These are phyloP conservation scores for Rehmannia glutinosa DNA, from an alignment of 257 asterid species.

Conservation along the genomic window DNA sequence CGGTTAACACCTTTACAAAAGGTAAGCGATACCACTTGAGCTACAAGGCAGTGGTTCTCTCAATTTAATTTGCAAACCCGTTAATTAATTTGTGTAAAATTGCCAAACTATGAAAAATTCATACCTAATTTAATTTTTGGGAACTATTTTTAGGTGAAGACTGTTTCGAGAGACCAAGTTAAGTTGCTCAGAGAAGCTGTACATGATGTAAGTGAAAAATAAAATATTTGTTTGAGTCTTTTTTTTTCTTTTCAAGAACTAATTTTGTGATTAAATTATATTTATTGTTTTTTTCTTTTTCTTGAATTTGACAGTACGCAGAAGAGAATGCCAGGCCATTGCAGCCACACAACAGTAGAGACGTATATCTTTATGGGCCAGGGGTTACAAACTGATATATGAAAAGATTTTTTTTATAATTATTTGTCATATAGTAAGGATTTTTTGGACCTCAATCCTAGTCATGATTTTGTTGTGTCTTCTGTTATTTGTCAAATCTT, in stretches of 20 bases:
- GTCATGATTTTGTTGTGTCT: no score
- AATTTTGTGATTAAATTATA: background rate
- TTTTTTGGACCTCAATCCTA: no score
- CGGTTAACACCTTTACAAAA: no score
- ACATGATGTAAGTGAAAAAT: conserved; percentile 54
- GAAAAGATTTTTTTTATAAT: background rate
- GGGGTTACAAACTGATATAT: background rate
- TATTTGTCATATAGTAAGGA: no score
- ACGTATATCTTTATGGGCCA: conserved; percentile 33
- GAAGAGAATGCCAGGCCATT: conserved; percentile 63
- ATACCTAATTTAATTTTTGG: background rate
- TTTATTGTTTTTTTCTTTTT: background rate
- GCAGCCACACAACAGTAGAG: conserved; percentile 38
- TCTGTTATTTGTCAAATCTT: no score
- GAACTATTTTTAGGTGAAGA: conserved; percentile 39
- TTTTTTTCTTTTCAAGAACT: no score
- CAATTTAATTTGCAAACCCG: background rate
- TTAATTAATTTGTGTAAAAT: background rate
- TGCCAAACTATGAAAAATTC: background rate
- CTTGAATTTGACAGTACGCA: conserved; percentile 39
- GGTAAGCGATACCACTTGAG: no score
- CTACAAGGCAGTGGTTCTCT: no score
- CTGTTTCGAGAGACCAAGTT: conserved; percentile 55
- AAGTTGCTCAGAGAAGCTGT: conserved; percentile 56
- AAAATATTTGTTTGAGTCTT: no score